Base-by-base conservation (phyloP, 768 basidiomycete species). In the Boletellus emodensis region DNA sequence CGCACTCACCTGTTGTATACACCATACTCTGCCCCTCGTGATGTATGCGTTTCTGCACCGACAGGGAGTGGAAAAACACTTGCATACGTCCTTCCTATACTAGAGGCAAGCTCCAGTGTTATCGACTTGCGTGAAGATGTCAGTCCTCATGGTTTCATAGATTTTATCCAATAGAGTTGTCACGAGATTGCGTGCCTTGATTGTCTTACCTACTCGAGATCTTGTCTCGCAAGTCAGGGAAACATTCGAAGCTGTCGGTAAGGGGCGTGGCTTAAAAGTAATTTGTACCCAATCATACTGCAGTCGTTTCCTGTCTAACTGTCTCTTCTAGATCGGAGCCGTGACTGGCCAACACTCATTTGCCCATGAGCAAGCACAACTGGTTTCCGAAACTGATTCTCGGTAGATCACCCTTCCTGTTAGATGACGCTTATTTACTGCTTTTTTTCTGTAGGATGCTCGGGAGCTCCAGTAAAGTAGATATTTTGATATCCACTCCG, bases 1-100 rank as follows among this genome's bases (percentile, higher is more conserved):
- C 44, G 71, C 42, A 62, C 74, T 15, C 53, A 72, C 44, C 66
- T 73, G 1, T 67, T 93, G 10, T 90, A 91, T 60, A 71, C 76
- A 38, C 84, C 90, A 0, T 84, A 80, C 58, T 64, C 78, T 49
- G 76, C 81, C 33, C 84, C 84, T 24, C 77, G 77, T 24, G 96
- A 99, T 68, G 78, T 94, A 12, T 94, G 94, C 58, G 89, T 95
- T 12, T 96, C 93, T 8, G 96, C 96, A 1, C 96, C 96, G 0
- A 99, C 96, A 0, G 96, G 96, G 20, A 96, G 94, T 58, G 96
- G 96, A 0, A 99, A 99, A 69, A 99, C 95, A 0, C 76, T 99
- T 26, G 90, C 92, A n/a, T 99, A 99, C 70, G 90, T 85, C 1
- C 71, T 98, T 32, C 96, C 96, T 1, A 88, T 97, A 48, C 76